Evolutionary conservation across 169 alveolate species (phyloP), one percentile per base, ranked within the genome.

Genomic region (Fabrea salina): DNA sequence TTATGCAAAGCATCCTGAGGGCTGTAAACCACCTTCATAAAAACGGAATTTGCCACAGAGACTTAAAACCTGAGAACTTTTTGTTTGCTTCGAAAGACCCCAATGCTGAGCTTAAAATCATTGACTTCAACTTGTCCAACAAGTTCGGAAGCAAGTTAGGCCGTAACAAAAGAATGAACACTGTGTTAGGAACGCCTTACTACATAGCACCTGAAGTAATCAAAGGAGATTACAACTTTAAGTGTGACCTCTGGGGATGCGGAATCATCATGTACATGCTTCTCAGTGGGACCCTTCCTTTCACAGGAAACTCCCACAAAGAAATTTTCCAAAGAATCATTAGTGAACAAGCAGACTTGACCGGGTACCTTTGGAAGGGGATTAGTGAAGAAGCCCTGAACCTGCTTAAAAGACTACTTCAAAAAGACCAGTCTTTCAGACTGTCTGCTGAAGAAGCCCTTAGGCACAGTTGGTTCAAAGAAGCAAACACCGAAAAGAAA

Each of bases 21-120:
- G 90, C 89, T n/a, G 79, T 88, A 0, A 80, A 82, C 16, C 80
- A 88, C 58, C 82, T 86, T 35, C 93, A 88, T 57, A 51, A 58
- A 0, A 75, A 74, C 54, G 87, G 89, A 1, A 85, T 85, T 6
- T 80, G 83, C 47, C 91, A 90, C 64, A 79, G 95, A 76, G 95
- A 90, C 72, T 75, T 92, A 33, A 92, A 92, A 74, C 96, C 94
- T 32, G 94, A 92, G 82, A 92, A 92, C 67, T 85, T 92, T 56
- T 76, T 92, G 43, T 86, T 87, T 64, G 70, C 75, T 37, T 80
- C 84, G 25, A 72, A 89, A 74, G 82, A 77, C 16, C 89, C 86
- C 16, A 82, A 89, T 67, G 68, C 90, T 27, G 74, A 80, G 1
- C 74, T 91, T 7, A 91, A 91, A 51, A 76, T 91, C 0, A 91